Evolutionary conservation across 345 rosid genomes (phyloP).

Genomic region (Mercurialis annua): DNA sequence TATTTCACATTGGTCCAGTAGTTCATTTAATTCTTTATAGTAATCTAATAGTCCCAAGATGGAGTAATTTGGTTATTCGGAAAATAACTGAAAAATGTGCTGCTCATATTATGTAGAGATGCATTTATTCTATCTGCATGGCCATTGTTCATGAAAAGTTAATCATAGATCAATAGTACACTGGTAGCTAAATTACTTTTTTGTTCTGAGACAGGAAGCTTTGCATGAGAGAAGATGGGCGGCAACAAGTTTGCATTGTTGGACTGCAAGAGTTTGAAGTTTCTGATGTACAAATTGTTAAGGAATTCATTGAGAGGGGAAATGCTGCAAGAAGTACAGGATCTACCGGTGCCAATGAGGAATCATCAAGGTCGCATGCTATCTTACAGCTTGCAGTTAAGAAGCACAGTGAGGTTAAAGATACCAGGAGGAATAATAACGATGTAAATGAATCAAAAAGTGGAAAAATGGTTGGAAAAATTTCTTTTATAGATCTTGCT

Average conservation of each 20-base stretch:
- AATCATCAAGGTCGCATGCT: slow-evolving; percentile 99
- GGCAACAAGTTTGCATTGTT: slow-evolving; percentile 97
- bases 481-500: slow-evolving; percentile 98
- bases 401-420: slow-evolving; percentile 83
- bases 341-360: slow-evolving; percentile 98
- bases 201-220: slow-evolving; percentile 61
- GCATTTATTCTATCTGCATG: background rate
- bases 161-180: background rate
- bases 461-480: slow-evolving; percentile 89
- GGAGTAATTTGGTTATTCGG: background rate
- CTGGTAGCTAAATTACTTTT: slow-evolving; percentile 16
- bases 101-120: background rate
- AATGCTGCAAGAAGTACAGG: slow-evolving; percentile 94
- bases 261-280: slow-evolving; percentile 98
- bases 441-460: slow-evolving; percentile 66
- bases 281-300: slow-evolving; percentile 89
- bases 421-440: slow-evolving; percentile 59
- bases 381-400: slow-evolving; percentile 88
- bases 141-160: slow-evolving; percentile 10
- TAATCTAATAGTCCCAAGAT: background rate
- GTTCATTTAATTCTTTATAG: slow-evolving; percentile 1
- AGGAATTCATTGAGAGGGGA: slow-evolving; percentile 90
- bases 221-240: slow-evolving; percentile 98
- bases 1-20: slow-evolving; percentile 21
- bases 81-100: slow-evolving; percentile 6